Evolutionary conservation across 2,329 filamentous ascomycete genomes (phyloP).

Genomic region (Seiridium unicorne): DNA sequence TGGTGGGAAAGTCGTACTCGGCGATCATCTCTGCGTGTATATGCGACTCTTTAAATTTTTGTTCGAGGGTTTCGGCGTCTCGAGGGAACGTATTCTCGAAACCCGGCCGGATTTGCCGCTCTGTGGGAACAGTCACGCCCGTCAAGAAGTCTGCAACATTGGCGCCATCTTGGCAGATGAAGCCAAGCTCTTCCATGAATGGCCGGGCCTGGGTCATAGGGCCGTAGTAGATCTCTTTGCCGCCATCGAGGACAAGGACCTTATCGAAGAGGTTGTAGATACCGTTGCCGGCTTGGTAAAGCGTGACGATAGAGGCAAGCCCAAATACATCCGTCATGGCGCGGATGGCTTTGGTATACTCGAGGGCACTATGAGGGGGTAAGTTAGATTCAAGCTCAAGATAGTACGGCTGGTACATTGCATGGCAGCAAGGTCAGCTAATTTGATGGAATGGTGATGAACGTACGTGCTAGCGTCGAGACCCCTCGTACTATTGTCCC

Average conservation of each 20-base stretch:
- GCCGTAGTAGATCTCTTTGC: conserved; percentile 66
- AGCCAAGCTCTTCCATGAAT: conserved; percentile 65
- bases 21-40: neutral
- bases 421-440: neutral
- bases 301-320: conserved; percentile 58
- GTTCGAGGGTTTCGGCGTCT: conserved; percentile 41
- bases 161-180: conserved; percentile 59
- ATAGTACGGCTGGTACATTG: neutral
- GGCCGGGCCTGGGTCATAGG: conserved; percentile 55
- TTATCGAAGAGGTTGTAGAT: conserved; percentile 72
- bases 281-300: conserved; percentile 69
- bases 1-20: conserved; percentile 4
- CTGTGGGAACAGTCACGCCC: conserved; percentile 64
- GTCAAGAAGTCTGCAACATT: conserved; percentile 67
- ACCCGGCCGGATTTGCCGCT: conserved; percentile 56
- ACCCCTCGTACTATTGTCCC: conserved; percentile 67
- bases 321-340: conserved; percentile 10
- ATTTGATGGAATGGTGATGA: neutral
- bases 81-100: conserved; percentile 41
- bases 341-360: conserved; percentile 51
- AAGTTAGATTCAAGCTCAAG: neutral
- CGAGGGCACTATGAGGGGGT: conserved; percentile 41
- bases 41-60: conserved; percentile 49
- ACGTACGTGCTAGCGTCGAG: conserved; percentile 61
- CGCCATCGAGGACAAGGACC: conserved; percentile 65